These are phyloP conservation scores for Taiozyma sp. DNA, from an alignment of 1,139 yeast species.

Conservation along the genomic window DNA sequence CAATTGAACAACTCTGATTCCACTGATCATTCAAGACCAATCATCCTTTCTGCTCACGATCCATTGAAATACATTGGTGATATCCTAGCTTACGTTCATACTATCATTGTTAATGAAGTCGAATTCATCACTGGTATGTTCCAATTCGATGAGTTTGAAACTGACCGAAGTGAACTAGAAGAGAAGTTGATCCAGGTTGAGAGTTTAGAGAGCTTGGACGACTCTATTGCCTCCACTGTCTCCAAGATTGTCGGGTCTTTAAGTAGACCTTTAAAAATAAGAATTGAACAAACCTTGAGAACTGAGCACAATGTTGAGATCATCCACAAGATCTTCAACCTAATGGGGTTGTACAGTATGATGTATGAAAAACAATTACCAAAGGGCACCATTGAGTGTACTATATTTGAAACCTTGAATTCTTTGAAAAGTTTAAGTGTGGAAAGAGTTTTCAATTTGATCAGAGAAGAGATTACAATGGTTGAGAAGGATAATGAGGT, in stretches of 20 bases:
- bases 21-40: constrained; percentile 38
- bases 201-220: constrained; percentile 14
- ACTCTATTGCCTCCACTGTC: constrained; percentile 28
- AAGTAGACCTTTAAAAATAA: constrained; percentile 43
- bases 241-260: constrained; percentile 45
- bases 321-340: constrained; percentile 54
- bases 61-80: constrained; percentile 84
- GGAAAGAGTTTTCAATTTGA: constrained; percentile 37
- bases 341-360: constrained; percentile 61
- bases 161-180: constrained; percentile 11
- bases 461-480: constrained; percentile 38
- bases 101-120: constrained; percentile 83
- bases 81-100: constrained; percentile 82
- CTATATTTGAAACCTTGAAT: constrained; percentile 17
- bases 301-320: constrained; percentile 56
- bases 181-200: constrained; percentile 13
- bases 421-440: constrained; percentile 29
- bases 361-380: constrained; percentile 53
- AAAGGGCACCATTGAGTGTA: constrained; percentile 2
- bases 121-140: constrained; percentile 65
- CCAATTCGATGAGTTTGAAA: constrained; percentile 29
- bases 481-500: constrained; percentile 31
- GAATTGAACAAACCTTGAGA: constrained; percentile 66
- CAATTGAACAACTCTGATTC: constrained; percentile 34
- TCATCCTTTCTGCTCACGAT: constrained; percentile 70